Conservation (phyloP, 352 stramenopile genomes). For the Phytophthora pinifolia region DNA sequence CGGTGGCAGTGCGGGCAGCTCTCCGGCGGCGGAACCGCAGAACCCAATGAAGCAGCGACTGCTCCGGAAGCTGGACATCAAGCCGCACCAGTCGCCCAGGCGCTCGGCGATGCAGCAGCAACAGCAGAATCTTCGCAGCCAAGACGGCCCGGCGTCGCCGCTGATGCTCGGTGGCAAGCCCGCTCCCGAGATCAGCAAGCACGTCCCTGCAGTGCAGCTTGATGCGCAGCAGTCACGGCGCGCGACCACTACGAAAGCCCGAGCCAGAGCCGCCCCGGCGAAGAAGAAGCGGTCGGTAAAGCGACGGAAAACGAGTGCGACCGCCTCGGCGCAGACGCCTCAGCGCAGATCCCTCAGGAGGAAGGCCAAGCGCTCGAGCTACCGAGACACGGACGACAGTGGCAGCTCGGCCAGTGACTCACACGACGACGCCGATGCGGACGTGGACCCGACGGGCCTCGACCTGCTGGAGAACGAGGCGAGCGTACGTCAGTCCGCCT, state of each 20-base stretch:
- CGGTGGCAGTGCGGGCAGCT: conserved; percentile 19
- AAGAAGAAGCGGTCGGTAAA: conserved; percentile 27
- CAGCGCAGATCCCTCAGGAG: conserved; percentile 35
- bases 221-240: conserved; percentile 19
- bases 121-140: conserved; percentile 27
- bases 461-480: conserved; percentile 45
- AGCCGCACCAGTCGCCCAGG: conserved; percentile 72
- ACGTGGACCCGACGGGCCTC: conserved; percentile 43
- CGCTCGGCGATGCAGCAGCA: conserved; percentile 45
- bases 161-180: conserved; percentile 32
- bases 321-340: conserved; percentile 8
- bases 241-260: conserved; percentile 31
- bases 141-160: conserved; percentile 25
- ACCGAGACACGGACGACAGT: conserved; percentile 34
- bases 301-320: conserved; percentile 25
- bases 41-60: conserved; percentile 39
- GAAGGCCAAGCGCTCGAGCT: conserved; percentile 52
- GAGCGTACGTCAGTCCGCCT: conserved; percentile 28
- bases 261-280: conserved; percentile 19
- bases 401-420: conserved; percentile 35
- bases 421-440: conserved; percentile 41
- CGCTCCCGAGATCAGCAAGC: conserved; percentile 17
- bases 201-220: conserved; percentile 24
- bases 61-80: conserved; percentile 68
- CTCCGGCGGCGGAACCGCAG: conserved; percentile 13